Base-by-base conservation (phyloP, 148 eudicot species). In the Talinum fruticosum region DNA sequence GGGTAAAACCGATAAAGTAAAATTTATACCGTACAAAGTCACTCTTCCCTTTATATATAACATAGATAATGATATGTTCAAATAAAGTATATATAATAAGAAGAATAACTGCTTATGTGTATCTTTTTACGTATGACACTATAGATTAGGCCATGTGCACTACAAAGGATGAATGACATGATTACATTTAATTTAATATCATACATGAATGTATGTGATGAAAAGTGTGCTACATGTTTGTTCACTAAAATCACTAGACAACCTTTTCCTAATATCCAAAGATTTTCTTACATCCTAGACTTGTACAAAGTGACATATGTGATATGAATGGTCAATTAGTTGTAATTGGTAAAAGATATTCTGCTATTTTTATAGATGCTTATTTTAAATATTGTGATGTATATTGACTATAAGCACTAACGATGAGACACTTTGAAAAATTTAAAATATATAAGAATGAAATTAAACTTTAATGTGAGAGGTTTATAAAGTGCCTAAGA, bases 341-440 rank as follows among this genome's bases (percentile, higher is more conserved):
- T 0, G 0, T 38, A 35, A 14, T 54, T n/a, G 33, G 34, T 24
- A 71, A 71, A 19, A 24, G 33, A 24, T 41, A 71, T 26, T 44
- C 44, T 71, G 15, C 1, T 4, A 38, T 34, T 7, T 71, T 71
- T 26, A 38, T 75, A 12, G 66, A 30, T 38, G 29, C 26, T 16
- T 18, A 76, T 66, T 76, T 62, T 10, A 45, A 54, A 24, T 77
- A 66, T 77, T 69, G 66, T 36, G 28, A 34, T 77, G 44, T 78
- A 3, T 77, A 51, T 33, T n/a, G 49, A 28, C 38, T 75, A n/a
- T n/a, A 8, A 2, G 12, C 1, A 3, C 77, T 16, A 73, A 73
- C 6, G 38, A 33, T 51, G 66, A 57, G 26, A 47, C 32, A 24
- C 66, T 74, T n/a, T 34, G 41, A 53, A 6, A 51, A 30, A n/a